Evolutionary conservation across 805 yeast species (phyloP), one percentile per base, ranked within the genome.

Genomic region (Metschnikowia lochheadii): DNA sequence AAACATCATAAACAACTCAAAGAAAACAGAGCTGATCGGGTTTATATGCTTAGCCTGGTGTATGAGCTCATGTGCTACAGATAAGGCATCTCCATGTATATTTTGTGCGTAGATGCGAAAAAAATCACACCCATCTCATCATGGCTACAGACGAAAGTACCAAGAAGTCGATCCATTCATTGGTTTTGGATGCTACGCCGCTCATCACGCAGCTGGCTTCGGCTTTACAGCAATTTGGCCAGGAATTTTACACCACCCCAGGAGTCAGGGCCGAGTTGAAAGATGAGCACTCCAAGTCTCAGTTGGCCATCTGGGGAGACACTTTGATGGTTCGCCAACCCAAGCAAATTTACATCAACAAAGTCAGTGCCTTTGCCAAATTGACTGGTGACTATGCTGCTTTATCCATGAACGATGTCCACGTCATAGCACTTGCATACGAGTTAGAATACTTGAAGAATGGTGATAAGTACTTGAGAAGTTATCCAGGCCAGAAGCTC

Each of bases 381-480:
- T 72, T 86, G 44, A 91, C 98, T 0, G 99, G 99, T 65, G 99
- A 94, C 72, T 87, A 76, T 56, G 72, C 87, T 3, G 99, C 92
- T 3, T 76, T 94, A 50, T 88, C 96, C 57, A 80, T 84, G 36
- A 91, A 95, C 56, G 99, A 94, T 85, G 73, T 94, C 35, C 97
- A 91, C 63, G 85, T 94, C 50, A 77, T 95, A 53, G 98, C 99
- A 0, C 76, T 94, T 58, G 82, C 96, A 1, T 91, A 89, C 63
- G 97, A 94, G 64, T 68, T 94, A 46, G 96, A 91, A 56, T 73
- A 76, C 49, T 92, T 89, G 64, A 83, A 83, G 57, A 72, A 78
- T 43, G 92, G 92, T 15, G 85, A 82, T 44, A 78, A 83, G 79
- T 76, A 87, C 60, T 69, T 90, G 53, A 80, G 96, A 67, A 78